Conservation (phyloP, 306 rosid genomes). For the Sphenostylis stenocarpa region DNA sequence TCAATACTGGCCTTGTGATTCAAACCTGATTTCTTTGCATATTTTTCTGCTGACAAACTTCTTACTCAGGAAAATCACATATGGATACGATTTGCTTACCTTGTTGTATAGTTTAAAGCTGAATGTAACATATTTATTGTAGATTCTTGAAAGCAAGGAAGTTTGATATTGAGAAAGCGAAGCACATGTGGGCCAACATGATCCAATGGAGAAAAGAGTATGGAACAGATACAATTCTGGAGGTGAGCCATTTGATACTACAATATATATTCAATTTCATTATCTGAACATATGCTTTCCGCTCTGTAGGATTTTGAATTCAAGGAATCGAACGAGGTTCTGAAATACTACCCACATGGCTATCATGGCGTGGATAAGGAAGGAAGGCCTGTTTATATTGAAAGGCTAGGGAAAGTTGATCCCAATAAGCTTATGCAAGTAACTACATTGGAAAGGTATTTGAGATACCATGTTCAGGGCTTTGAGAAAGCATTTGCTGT, state of each 20-base stretch:
- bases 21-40: too few relatives aligned
- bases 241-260: constrained; percentile 45
- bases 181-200: constrained; percentile 90
- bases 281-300: not conserved
- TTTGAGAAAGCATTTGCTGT: constrained; percentile 72
- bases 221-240: constrained; percentile 73
- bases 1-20: too few relatives aligned
- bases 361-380: constrained; percentile 91
- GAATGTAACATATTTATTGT: constrained; percentile 24
- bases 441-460: constrained; percentile 69
- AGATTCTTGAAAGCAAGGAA: constrained; percentile 90
- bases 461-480: constrained; percentile 83
- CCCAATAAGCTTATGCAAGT: constrained; percentile 72
- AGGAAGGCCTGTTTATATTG: constrained; percentile 83
- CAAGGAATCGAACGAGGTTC: constrained; percentile 66
- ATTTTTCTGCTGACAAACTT: too few relatives aligned
- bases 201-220: constrained; percentile 88
- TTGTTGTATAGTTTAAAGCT: constrained; percentile 7
- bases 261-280: constrained; percentile 12
- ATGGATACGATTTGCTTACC: constrained; percentile 6
- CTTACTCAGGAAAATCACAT: not conserved
- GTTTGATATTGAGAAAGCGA: constrained; percentile 82
- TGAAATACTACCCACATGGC: constrained; percentile 76
- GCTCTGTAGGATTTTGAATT: constrained; percentile 73
- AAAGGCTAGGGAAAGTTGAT: constrained; percentile 85